Percentiles rank a stretch among this genome's conserved stretches.
These are phyloP conservation scores for Solanum bukasovii DNA, from an alignment of 257 asterid species.

Conservation along the genomic window DNA sequence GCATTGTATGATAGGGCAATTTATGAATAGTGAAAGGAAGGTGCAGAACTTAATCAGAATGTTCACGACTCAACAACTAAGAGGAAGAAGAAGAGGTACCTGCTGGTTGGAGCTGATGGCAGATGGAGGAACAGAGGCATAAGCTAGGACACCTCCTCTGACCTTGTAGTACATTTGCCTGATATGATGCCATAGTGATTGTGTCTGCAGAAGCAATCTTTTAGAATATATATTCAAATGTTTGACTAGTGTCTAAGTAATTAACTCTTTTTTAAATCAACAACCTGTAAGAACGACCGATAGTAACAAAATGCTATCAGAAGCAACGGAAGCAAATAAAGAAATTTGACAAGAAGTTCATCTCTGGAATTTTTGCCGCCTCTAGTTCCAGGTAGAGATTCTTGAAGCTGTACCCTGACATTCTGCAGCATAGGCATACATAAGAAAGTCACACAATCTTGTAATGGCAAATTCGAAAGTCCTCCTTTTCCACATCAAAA, in stretches of 20 bases:
- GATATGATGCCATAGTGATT: conserved; percentile 57
- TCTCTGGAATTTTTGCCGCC: conserved; percentile 82
- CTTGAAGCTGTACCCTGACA: conserved; percentile 60
- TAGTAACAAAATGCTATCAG: conserved; percentile 57
- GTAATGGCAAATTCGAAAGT: not conserved
- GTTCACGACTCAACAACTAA: not conserved
- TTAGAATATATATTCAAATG: not conserved
- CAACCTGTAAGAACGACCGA: conserved; percentile 65
- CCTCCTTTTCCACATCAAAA: not conserved
- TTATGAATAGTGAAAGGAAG: not conserved
- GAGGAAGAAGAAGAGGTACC: conserved; percentile 24
- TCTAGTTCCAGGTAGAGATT: conserved; percentile 84
- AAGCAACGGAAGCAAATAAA: conserved; percentile 56
- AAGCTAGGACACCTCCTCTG: conserved; percentile 64
- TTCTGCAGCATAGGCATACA: conserved; percentile 39
- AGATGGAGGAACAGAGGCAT: conserved; percentile 60
- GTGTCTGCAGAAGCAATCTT: conserved; percentile 37
- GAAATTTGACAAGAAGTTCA: conserved; percentile 53
- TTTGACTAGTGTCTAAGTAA: not conserved
- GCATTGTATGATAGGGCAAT: not conserved
- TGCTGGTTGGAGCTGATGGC: conserved; percentile 58
- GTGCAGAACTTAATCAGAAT: not conserved
- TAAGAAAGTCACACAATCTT: conserved; percentile 1
- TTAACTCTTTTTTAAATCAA: conserved; percentile 2
- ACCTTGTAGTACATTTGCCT: conserved; percentile 69